Evolutionary conservation across 2,329 filamentous ascomycete genomes (phyloP).

Genomic region (Botrytis pseudocinerea): DNA sequence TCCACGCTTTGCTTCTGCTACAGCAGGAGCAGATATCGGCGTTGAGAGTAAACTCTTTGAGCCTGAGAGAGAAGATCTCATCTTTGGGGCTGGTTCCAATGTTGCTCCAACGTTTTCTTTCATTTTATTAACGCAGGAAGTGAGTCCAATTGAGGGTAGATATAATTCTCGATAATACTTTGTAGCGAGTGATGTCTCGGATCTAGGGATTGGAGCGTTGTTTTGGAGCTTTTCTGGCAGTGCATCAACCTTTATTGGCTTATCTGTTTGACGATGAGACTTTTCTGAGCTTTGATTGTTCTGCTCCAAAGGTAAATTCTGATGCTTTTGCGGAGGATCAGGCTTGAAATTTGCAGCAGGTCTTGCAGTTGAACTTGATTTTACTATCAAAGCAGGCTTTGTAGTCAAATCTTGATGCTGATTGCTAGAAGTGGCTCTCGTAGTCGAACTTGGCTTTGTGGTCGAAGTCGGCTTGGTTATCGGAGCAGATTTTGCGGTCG

Average conservation of each 20-base stretch:
- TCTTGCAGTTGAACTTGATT: neutral
- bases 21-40: neutral
- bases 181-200: neutral
- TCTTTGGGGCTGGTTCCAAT: neutral
- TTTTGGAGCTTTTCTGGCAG: neutral
- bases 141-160: neutral
- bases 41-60: neutral
- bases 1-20: neutral
- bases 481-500: neutral
- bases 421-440: neutral
- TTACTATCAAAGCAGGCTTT: neutral
- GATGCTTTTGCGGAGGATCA: neutral
- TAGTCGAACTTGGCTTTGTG: neutral
- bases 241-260: neutral
- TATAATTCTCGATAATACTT: conserved; percentile 11
- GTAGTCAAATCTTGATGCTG: neutral
- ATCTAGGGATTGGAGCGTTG: neutral
- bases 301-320: neutral
- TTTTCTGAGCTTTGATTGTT: neutral
- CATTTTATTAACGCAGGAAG: neutral
- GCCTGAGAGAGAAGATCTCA: too few species aligned
- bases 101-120: neutral
- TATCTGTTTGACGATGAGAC: neutral
- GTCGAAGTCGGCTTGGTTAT: neutral
- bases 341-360: neutral